These are phyloP conservation scores for Pichia sp. DNA, from an alignment of 1,139 yeast species.

Conservation along the genomic window DNA sequence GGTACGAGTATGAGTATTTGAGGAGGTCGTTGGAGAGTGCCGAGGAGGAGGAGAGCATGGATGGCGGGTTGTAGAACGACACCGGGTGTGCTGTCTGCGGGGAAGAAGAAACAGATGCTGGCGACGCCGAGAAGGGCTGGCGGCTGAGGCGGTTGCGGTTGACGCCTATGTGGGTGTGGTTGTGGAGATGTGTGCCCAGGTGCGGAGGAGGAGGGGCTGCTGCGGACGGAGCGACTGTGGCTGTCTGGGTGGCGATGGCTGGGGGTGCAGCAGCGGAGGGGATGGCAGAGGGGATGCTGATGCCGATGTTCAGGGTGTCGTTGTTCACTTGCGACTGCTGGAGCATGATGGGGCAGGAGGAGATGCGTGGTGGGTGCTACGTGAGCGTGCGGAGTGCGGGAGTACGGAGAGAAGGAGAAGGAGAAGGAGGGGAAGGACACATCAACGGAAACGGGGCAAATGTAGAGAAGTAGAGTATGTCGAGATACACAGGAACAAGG, in stretches of 20 bases:
- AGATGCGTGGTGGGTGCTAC: no score
- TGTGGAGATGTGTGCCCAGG: neutral
- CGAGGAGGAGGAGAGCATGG: neutral
- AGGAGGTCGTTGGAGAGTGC: conserved; percentile 10
- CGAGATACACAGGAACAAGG: no score
- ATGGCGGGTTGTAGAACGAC: neutral
- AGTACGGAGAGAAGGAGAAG: no score
- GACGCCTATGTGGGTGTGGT: neutral
- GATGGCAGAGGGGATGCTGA: neutral
- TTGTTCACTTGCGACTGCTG: neutral
- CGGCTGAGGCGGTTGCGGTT: no score
- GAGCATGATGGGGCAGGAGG: neutral
- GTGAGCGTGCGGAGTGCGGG: no score
- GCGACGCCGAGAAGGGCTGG: neutral
- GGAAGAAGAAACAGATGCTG: neutral
- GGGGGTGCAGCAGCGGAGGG: neutral
- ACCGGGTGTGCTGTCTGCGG: neutral
- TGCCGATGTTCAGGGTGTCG: neutral
- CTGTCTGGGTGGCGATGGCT: neutral
- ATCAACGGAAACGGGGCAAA: no score
- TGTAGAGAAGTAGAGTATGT: no score
- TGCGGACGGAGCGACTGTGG: neutral
- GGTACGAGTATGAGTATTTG: conserved; percentile 9
- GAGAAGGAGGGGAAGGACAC: no score
- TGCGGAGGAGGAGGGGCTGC: neutral